phyloP scores from a whole-genome alignment of 345 rosid species.

The Eucalyptus sp. region DNA sequence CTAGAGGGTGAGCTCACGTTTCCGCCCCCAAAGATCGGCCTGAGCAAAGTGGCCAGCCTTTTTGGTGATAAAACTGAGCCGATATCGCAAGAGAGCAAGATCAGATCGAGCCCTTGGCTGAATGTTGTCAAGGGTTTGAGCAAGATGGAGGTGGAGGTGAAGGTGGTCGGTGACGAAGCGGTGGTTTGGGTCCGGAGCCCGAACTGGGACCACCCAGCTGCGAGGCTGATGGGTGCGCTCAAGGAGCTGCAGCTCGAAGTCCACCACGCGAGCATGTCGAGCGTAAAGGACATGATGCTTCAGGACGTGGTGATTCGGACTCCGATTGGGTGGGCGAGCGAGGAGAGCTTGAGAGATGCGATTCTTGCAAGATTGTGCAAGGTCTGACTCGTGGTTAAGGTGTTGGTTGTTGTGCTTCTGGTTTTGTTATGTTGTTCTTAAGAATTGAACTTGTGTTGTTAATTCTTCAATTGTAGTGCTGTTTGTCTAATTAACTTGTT shows the following conservation, averaged over 20 bases:
- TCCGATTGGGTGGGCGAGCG: constrained; percentile 11
- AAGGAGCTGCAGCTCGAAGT: constrained; percentile 29
- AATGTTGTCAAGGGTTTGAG: not conserved
- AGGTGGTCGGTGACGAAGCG: constrained; percentile 38
- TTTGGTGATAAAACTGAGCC: not conserved
- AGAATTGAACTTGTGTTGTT: not conserved
- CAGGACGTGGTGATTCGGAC: constrained; percentile 30
- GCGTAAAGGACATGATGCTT: constrained; percentile 24
- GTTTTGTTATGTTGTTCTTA: not conserved
- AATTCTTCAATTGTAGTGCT: not conserved
- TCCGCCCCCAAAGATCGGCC: not conserved
- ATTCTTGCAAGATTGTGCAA: not conserved
- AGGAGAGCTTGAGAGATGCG: not conserved
- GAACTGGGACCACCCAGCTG: constrained; percentile 29
- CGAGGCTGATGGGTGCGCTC: constrained; percentile 31
- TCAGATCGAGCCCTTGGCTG: not conserved
- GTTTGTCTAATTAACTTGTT: not conserved
- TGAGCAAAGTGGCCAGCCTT: not conserved
- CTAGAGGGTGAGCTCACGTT: constrained; percentile 23
- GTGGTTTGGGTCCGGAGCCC: constrained; percentile 29
- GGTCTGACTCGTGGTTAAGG: not conserved
- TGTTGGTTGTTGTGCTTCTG: not conserved
- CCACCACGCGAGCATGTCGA: constrained; percentile 33
- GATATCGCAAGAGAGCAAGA: not conserved
- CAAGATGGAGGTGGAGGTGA: constrained; percentile 29